phyloP scores from a whole-genome alignment of 192 early-diverging fungal species.

The Haplosporangium gracile region DNA sequence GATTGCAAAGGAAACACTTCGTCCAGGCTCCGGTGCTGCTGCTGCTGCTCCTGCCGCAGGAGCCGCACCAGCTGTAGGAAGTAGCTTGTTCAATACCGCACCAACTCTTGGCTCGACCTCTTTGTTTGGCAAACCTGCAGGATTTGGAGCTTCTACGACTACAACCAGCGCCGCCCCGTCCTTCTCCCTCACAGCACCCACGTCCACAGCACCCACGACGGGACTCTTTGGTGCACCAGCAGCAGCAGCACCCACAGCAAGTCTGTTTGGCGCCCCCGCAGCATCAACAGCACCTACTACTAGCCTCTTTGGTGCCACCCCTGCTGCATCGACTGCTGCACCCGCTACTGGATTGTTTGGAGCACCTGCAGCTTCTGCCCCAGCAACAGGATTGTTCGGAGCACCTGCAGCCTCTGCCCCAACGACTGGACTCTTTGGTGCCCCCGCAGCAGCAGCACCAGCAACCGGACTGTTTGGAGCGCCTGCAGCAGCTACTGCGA shows the following conservation, averaged over 20 bases:
- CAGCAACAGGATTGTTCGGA: neutral
- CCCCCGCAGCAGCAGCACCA: neutral
- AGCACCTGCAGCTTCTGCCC: neutral
- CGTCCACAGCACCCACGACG: neutral
- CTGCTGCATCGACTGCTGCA: neutral
- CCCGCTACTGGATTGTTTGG: neutral
- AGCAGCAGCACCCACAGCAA: neutral
- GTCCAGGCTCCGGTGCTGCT: constrained; percentile 15
- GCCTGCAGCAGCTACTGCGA: neutral
- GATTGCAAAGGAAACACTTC: constrained; percentile 42
- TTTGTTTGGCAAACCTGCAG: neutral
- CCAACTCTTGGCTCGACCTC: neutral
- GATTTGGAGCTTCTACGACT: neutral
- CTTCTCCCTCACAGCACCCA: constrained; percentile 14
- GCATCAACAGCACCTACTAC: constrained; percentile 2
- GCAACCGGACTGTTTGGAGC: neutral
- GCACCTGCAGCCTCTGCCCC: neutral
- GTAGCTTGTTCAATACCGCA: constrained; percentile 10
- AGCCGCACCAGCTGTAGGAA: neutral
- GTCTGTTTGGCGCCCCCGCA: neutral
- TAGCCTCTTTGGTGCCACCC: neutral
- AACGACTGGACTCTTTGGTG: neutral
- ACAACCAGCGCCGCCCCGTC: constrained; percentile 5
- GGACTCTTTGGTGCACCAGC: neutral
- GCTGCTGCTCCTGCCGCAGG: constrained; percentile 2